Evolutionary conservation across 75 land plant species (phyloP), one percentile per base, ranked within the genome.

Genomic region (Picea glauca): DNA sequence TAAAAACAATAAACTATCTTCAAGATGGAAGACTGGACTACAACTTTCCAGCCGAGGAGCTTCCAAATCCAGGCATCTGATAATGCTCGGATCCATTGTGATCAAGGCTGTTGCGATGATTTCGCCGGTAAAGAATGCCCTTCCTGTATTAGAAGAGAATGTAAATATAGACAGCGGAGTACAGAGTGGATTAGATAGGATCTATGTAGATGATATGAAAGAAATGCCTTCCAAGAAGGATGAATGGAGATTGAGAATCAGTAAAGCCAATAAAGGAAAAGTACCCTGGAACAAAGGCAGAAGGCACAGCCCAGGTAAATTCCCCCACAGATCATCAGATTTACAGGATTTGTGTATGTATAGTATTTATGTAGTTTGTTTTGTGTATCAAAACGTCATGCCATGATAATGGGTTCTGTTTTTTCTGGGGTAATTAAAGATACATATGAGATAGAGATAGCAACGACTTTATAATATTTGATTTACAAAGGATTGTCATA

Each of bases 271-370:
- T 78, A 91, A 90, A 79, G 98, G 98, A 9, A 89, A 84, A 32
- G 82, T 88, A 31, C 98, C 99, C 2, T 97, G 99, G 99, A 97
- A 97, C 84, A 94, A 91, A 83, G 98, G 99, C 33, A 91, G 84
- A 76, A 93, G 90, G 61, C 98, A 97, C 66, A 91, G 87, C 82
- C 67, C 89, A 78, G 93, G 93, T 89, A 83, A 30, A 40, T 1
- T 68, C 14, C 14, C 3, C n/a, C 66, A 30, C 5, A 64, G n/a
- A 43, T 40, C 11, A 70, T 70, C 18, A 38, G 11, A 21, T 15
- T 70, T 70, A 38, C 74, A 70, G 9, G 23, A 70, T 40, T 18
- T 70, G 20, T 70, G 74, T 38, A 46, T 67, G n/a, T 17, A 38
- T 33, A n/a, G n/a, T n/a, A n/a, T n/a, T n/a, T n/a, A n/a, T n/a